A percentile compares a stretch with the other conserved stretches of the same genome.
phyloP scores from a whole-genome alignment of 306 rosid genomes.

The Rubus parviflorus region DNA sequence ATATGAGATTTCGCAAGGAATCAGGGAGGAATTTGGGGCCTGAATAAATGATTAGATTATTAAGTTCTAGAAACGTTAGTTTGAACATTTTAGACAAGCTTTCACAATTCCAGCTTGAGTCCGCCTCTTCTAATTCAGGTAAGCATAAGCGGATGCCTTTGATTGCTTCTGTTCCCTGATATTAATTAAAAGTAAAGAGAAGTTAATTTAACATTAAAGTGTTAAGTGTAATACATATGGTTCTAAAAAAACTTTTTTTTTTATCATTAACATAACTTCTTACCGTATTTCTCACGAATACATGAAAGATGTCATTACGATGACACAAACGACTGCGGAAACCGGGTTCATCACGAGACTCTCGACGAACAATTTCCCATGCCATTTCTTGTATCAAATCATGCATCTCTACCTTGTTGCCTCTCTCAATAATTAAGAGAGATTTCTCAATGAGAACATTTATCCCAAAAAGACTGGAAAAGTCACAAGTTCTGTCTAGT shows the following conservation, averaged over 20 bases:
- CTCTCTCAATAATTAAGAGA: slow-evolving; percentile 16
- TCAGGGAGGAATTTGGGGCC: slow-evolving; percentile 11
- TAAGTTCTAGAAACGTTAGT: slow-evolving; percentile 3
- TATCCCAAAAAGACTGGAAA: slow-evolving; percentile 25
- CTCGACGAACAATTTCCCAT: slow-evolving; percentile 23
- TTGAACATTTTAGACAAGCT: slow-evolving; percentile 21
- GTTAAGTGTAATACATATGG: too few relatives aligned
- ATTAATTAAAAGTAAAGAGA: neutral
- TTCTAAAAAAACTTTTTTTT: too few relatives aligned
- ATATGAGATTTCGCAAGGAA: slow-evolving; percentile 7
- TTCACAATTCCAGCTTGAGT: slow-evolving; percentile 2
- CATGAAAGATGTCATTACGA: slow-evolving; percentile 21
- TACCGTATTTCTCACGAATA: slow-evolving; percentile 22
- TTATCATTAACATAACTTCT: neutral
- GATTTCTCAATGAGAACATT: slow-evolving; percentile 19
- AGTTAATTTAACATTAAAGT: neutral
- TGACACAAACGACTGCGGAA: slow-evolving; percentile 28
- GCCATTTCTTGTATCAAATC: slow-evolving; percentile 43
- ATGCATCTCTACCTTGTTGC: slow-evolving; percentile 21
- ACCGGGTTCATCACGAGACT: neutral
- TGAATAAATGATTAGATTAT: neutral
- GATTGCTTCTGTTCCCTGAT: slow-evolving; percentile 16
- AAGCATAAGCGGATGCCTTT: slow-evolving; percentile 6
- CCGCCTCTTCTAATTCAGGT: neutral
- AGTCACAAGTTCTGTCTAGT: slow-evolving; percentile 19